These are phyloP conservation scores for Leucosporidium creatinivorum DNA, from an alignment of 768 basidiomycete genomes.

Conservation along the genomic window DNA sequence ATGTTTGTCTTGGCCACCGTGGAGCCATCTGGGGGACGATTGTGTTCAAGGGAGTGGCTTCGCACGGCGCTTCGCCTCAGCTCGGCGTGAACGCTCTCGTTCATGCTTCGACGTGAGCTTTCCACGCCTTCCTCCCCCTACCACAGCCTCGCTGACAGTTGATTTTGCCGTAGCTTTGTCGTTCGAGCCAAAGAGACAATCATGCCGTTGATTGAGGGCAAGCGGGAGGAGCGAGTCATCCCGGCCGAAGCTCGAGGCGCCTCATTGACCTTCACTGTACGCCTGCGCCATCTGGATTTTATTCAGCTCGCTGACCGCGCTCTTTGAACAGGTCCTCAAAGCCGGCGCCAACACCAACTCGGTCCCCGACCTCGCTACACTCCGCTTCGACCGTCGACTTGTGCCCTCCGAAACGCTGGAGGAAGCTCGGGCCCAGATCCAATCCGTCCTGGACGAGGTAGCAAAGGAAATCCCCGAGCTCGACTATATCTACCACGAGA, in stretches of 20 bases:
- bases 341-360: conserved; percentile 22
- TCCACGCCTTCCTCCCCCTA: neutral
- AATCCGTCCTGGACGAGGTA: conserved; percentile 6
- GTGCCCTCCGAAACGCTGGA: conserved; percentile 25
- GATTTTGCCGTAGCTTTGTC: conserved; percentile 3
- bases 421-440: conserved; percentile 13
- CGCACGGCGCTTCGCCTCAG: conserved; percentile 26
- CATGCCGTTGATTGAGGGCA: neutral
- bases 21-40: conserved; percentile 15
- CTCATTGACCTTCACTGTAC: conserved; percentile 8
- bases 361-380: conserved; percentile 18
- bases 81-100: conserved; percentile 26
- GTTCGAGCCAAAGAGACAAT: conserved; percentile 13
- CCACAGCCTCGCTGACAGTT: neutral
- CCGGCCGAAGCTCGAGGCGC: conserved; percentile 7
- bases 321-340: conserved; percentile 7
- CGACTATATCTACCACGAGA: conserved; percentile 1
- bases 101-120: conserved; percentile 4
- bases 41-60: conserved; percentile 13
- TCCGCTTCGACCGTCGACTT: conserved; percentile 23
- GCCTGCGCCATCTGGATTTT: neutral
- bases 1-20: conserved; percentile 17
- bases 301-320: neutral
- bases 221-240: conserved; percentile 9
- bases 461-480: neutral